A percentile compares a stretch with the other conserved stretches of the same genome.
phyloP scores from a whole-genome alignment of 768 basidiomycete species.

The Pleurotus sapidus region DNA sequence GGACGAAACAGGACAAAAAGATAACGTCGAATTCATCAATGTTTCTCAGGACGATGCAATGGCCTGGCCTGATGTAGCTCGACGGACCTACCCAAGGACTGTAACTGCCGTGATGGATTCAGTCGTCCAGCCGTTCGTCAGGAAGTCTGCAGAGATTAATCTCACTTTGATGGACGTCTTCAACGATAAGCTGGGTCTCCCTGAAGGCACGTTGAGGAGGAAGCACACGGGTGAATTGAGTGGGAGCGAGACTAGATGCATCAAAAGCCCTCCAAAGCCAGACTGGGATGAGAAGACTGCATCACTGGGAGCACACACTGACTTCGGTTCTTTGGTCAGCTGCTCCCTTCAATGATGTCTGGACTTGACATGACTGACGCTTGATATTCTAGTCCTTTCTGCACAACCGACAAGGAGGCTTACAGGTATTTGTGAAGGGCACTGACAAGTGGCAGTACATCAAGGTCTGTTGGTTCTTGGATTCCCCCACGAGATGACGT shows the following conservation, averaged over 20 bases:
- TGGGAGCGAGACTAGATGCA: constrained; percentile 56
- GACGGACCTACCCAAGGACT: constrained; percentile 55
- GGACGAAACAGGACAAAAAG: constrained; percentile 54
- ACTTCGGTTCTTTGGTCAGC: constrained; percentile 67
- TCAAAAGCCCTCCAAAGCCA: constrained; percentile 42
- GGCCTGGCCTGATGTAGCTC: constrained; percentile 49
- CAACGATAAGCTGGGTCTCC: constrained; percentile 53
- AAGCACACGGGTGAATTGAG: constrained; percentile 47
- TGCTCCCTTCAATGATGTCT: constrained; percentile 18
- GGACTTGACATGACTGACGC: constrained; percentile 32
- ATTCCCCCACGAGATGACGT: not conserved
- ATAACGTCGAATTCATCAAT: constrained; percentile 64
- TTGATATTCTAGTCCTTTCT: constrained; percentile 52
- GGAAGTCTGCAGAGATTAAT: constrained; percentile 56
- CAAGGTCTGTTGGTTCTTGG: constrained; percentile 38
- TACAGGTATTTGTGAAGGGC: constrained; percentile 66
- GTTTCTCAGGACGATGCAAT: constrained; percentile 68
- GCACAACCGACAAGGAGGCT: constrained; percentile 66
- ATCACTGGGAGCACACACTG: constrained; percentile 62
- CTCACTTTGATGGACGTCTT: constrained; percentile 51
- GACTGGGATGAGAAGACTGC: constrained; percentile 32
- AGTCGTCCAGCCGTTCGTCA: constrained; percentile 52
- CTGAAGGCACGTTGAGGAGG: constrained; percentile 39
- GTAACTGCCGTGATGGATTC: constrained; percentile 48
- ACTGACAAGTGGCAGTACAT: constrained; percentile 66